Base-by-base conservation (phyloP, 2,329 filamentous ascomycete genomes). In the Pseudocercospora vitis region DNA sequence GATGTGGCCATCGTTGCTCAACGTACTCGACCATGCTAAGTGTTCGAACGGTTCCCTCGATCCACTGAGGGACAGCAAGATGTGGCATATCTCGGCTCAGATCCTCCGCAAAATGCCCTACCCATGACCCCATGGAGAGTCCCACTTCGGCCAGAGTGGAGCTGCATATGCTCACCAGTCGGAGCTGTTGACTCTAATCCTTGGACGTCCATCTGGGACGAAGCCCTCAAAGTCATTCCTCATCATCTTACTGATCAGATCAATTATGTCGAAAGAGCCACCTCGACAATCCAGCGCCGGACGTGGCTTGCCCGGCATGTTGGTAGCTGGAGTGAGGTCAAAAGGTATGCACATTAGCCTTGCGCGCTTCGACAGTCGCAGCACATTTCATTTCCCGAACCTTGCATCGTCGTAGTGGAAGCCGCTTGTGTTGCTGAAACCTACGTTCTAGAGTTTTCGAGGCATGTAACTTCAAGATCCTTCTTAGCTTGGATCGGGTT, bases 271-370 rank as follows among this genome's bases (percentile, higher is more conserved):
- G 52, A 48, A 24, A 65, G 40, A n/a, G 0, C 74, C 74, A 3
- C 74, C 74, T 24, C 71, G 63, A 55, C 69, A 76, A 48, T 70
- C 74, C 9, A 76, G 61, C 56, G 73, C 73, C 61, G 76, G 73
- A 4, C 69, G 65, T 4, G 67, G 62, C 65, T 76, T 76, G 3
- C 74, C 74, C 0, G 74, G 74, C 8, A 77, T 66, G 42, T 77
- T 77, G 4, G 70, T 70, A 33, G 60, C 37, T 56, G 23, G 9
- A 24, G 8, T 19, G 12, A 14, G 18, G 28, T 55, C 28, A 55
- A 35, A 18, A 14, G 45, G 12, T 4, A 16, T 31, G 14, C 18
- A 29, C 3, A 24, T 32, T 45, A 39, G 47, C 69, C 0, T 71
- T 71, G 21, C 67, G 66, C 6, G 73, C 72, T 58, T 75, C 71